Evolutionary conservation across 148 eudicot species (phyloP), one percentile per base, ranked within the genome.

Genomic region (Cornus controversa): DNA sequence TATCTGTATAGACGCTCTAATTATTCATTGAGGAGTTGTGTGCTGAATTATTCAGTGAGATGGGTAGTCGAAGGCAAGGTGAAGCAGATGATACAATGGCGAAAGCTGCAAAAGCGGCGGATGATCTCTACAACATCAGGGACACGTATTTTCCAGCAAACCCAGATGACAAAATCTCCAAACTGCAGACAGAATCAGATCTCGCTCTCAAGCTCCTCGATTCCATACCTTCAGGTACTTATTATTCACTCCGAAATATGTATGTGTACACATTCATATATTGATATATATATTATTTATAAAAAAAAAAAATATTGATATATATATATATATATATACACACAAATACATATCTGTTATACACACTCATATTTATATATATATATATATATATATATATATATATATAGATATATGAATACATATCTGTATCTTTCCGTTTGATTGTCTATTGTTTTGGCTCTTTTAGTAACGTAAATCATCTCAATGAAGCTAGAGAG

Each of bases 61-160:
- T 91, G 94, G 84, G 80, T 87, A 74, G 63, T 75, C 79, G 77
- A 60, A 25, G 16, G 31, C 66, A 31, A 57, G 60, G 64, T 54
- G 70, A 64, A 34, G 83, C n/a, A 25, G 82, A 73, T 16, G 88
- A 85, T 80, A 75, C 87, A 47, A 82, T 91, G 70, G 73, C 50
- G 11, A 71, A 84, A 66, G 95, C 83, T 36, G 66, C 79, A 15
- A 80, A 77, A 79, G 90, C 89, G 0, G 87, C 83, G 25, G 90
- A 92, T 54, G 83, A 85, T 77, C 92, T 92, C 5, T 94, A 92
- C 92, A 80, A 23, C 76, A 78, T 86, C n/a, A 80, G 90, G n/a
- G 95, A 94, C 87, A 87, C 91, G 40, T 94, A 78, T 78, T 94
- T 84, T 72, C 88, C 95, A 0, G 27, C 65, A 54, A 87, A 92